Evolutionary conservation across 169 alveolate species (phyloP), one percentile per base, ranked within the genome.

Genomic region (Plasmodium gonderi): DNA sequence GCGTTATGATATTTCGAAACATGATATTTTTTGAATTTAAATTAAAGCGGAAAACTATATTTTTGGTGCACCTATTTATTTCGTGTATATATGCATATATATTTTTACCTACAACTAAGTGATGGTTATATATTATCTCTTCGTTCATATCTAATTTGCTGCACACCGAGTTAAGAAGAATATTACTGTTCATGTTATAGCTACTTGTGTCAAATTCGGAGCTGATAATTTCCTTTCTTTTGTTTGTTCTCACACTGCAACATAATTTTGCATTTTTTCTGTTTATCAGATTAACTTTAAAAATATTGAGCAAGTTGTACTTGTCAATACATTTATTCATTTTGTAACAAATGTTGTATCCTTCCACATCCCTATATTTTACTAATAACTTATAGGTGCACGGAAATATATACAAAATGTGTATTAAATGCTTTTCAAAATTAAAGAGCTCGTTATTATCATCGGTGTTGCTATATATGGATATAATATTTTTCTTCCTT

Each of bases 71-170:
- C 38, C 64, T 85, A 85, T 85, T 85, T 77, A 23, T 77, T 45
- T 85, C 92, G 67, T 85, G 42, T 74, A 85, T 85, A 67, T 85
- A 85, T 20, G 92, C 92, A 85, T 85, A 74, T 26, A 85, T 51
- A 31, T 74, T 72, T 31, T 54, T 74, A 8, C 92, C 92, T 29
- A 85, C 67, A 74, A 75, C 44, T 47, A 85, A 74, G 0, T 60
- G 40, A 40, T 85, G 92, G 42, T 64, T 72, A 85, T 85, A 85
- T 85, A 85, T 51, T 54, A 74, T 77, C 33, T 85, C 85, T 85
- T 85, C 92, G 31, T 69, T 85, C 23, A 40, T 77, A 44, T 65
- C 31, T 75, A 85, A 31, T 74, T 47, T 74, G 45, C 40, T 85
- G 47, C 79, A 85, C 38, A 85, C 77, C 12, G 83, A 85, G 49